Evolutionary conservation across 768 basidiomycete species (phyloP).

Genomic region (Paxillus ammoniavirescens): DNA sequence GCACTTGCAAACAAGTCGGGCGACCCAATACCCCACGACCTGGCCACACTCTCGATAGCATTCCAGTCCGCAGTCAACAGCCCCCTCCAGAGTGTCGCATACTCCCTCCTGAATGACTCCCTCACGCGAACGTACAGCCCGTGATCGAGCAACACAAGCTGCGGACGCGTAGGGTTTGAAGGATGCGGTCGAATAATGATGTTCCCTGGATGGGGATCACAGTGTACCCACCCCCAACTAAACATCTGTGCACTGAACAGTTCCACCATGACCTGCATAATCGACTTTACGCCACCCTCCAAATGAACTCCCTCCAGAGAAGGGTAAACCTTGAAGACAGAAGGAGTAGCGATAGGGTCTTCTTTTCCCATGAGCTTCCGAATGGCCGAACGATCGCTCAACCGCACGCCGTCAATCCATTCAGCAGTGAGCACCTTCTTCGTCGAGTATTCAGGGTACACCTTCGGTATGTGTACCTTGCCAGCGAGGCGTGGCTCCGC

Average conservation of each 20-base stretch:
- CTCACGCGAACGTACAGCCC: constrained; percentile 81
- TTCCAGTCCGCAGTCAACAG: constrained; percentile 57
- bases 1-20: constrained; percentile 76
- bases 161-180: constrained; percentile 34
- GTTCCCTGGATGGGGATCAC: constrained; percentile 77
- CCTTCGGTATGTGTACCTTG: constrained; percentile 76
- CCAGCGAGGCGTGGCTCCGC: constrained; percentile 67
- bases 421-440: constrained; percentile 81
- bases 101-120: constrained; percentile 68
- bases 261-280: constrained; percentile 87
- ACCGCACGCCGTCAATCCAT: constrained; percentile 77
- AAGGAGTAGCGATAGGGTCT: neutral
- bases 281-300: constrained; percentile 56
- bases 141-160: constrained; percentile 88
- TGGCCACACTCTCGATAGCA: constrained; percentile 49
- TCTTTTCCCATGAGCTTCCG: constrained; percentile 58
- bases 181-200: constrained; percentile 61
- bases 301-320: constrained; percentile 31
- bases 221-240: constrained; percentile 88
- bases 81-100: constrained; percentile 74
- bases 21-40: constrained; percentile 64
- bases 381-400: constrained; percentile 63
- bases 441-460: constrained; percentile 70
- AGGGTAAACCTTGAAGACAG: neutral
- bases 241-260: constrained; percentile 91